These are phyloP conservation scores for Ormosia semicastrata DNA, from an alignment of 306 rosid genomes.

Conservation along the genomic window DNA sequence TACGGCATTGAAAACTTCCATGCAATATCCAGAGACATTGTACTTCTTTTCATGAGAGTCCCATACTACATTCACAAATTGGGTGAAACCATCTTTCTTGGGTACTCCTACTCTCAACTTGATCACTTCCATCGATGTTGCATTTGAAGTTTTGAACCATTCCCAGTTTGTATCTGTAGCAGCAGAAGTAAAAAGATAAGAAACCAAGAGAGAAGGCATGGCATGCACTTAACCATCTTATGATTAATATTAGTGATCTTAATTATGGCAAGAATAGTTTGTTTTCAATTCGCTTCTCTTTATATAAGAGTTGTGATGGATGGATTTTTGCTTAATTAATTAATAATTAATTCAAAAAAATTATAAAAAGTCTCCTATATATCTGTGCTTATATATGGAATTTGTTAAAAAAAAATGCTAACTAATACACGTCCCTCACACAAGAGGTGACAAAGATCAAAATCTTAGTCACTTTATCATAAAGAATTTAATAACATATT, in stretches of 20 bases:
- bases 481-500: too few species aligned
- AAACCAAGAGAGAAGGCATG: neutral
- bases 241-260: neutral
- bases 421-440: too few species aligned
- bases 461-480: too few species aligned
- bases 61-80: constrained; percentile 20
- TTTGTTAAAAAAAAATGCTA: too few species aligned
- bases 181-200: neutral
- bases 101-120: constrained; percentile 33
- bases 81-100: constrained; percentile 31
- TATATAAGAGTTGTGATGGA: neutral
- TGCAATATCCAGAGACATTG: constrained; percentile 32
- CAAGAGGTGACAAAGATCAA: too few species aligned
- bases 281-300: neutral
- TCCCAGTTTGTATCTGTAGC: neutral
- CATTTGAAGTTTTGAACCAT: neutral
- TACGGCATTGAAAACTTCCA: constrained; percentile 34
- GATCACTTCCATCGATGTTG: neutral
- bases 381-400: too few species aligned
- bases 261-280: neutral
- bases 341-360: neutral
- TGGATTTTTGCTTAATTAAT: neutral
- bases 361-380: too few species aligned
- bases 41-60: neutral
- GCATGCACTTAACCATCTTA: neutral